Base-by-base conservation (phyloP, 2,329 filamentous ascomycete genomes). In the Aureobasidium sp. region DNA sequence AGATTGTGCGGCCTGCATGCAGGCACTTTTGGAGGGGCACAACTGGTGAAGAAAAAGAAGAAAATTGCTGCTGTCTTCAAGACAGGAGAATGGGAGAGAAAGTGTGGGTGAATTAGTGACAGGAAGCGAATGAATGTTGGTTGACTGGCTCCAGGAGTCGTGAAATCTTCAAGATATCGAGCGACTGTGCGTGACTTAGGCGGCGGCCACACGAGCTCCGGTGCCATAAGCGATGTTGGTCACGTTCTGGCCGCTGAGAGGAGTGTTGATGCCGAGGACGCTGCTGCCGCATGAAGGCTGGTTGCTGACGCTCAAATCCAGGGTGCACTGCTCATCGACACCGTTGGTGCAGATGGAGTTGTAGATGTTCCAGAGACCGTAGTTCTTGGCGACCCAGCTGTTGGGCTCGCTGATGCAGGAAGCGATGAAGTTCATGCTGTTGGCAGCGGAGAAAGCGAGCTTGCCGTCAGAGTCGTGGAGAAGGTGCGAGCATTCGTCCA, bases 381-480 rank as follows among this genome's bases (percentile, higher is more conserved):
- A 72, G 72, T 84, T 82, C 65, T 78, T 70, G 62, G 74, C 80
- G 46, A 82, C 77, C 76, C 77, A 83, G 72, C 74, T 81, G 66
- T 73, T 69, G 64, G 77, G 65, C 45, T 59, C 45, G 31, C 42
- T 61, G 43, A 53, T 27, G 40, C 58, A 64, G 15, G 68, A 69
- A 13, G 81, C 71, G n/a, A 82, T 67, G 64, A 75, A 82, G 71
- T 80, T 78, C 75, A 84, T 83, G 72, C 78, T 79, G 76, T 83
- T 83, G 67, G 79, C 68, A 2, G 81, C 81, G 55, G 75, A 76
- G 50, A 85, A 76, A 7, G 81, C 78, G 38, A 85, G 73, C 73
- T 79, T 81, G 35, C 51, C 51, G 46, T 54, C 46, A 55, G 77
- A 57, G 62, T 67, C 46, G 35, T 65, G 63, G 58, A 86, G 74